Evolutionary conservation across 2,329 filamentous ascomycete genomes (phyloP), one percentile per base, ranked within the genome.

Genomic region (Venturia nashicola): DNA sequence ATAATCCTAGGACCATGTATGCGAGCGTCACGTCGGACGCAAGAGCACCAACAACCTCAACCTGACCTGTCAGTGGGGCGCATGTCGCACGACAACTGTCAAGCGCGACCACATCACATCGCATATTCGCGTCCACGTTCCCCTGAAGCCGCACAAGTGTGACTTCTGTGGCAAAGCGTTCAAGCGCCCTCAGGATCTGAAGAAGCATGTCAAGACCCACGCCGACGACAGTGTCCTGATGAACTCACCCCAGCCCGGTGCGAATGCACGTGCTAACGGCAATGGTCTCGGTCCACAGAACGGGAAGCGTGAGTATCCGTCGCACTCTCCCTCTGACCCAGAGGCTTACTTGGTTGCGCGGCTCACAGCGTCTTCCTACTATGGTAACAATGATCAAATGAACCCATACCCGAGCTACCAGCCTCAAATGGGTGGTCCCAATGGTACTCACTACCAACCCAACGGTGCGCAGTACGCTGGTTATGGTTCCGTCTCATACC

Each of bases 61-160:
- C 77, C 78, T 99, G 74, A 97, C 91, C 63, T 99, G 94, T 78
- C 90, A 95, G 75, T 99, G 94, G 94, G 94, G 92, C 70, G 89
- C 88, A 68, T 99, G 94, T 80, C 87, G 91, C 67, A 97, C 93
- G 27, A 97, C 92, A 59, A 97, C 93, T 2, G 93, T 97, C 75
- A 97, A 99, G 83, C 91, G 94, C 71, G 94, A 97, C 72, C 94
- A 99, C 79, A 99, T 99, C 77, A 99, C 94, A 61, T 97, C 94
- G 61, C 94, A 99, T 77, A 97, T 99, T 71, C 90, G 94, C 68
- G 94, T 97, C 63, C 94, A 99, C 75, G 93, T 99, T n/a, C 94
- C 94, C 0, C 81, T 99, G 66, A 97, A 99, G 83, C 94, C 94
- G 69, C 94, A 99, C 81, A 97, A 97, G 79, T 99, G 94, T 76